Evolutionary conservation across 176 grass and related monocot genomes (phyloP).

Genomic region (Zoysia pacifica): DNA sequence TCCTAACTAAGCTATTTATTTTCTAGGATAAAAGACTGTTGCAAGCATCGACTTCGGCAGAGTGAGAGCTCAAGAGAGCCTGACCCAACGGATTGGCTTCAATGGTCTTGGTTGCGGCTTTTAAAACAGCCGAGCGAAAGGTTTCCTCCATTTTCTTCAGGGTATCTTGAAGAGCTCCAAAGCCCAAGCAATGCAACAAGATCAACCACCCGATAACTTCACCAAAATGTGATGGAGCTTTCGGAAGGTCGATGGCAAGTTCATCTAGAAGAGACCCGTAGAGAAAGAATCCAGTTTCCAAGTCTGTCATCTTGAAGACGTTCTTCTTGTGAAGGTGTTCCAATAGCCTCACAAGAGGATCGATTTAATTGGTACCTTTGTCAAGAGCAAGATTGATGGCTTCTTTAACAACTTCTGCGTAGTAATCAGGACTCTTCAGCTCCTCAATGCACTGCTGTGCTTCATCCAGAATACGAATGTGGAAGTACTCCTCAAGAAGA

Average conservation of each 20-base stretch:
- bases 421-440: constrained; percentile 55
- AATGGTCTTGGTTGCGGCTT: constrained; percentile 43
- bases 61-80: constrained; percentile 46
- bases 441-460: constrained; percentile 84
- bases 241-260: constrained; percentile 75
- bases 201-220: constrained; percentile 62
- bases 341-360: constrained; percentile 61
- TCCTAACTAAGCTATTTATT: constrained; percentile 30
- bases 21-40: constrained; percentile 32
- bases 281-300: constrained; percentile 66
- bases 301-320: constrained; percentile 50
- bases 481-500: constrained; percentile 83
- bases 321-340: constrained; percentile 59
- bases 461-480: constrained; percentile 70
- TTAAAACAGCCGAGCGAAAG: constrained; percentile 34
- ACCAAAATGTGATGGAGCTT: constrained; percentile 72
- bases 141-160: constrained; percentile 66
- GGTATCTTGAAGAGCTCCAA: constrained; percentile 52
- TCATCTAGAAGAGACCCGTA: constrained; percentile 70
- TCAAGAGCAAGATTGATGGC: constrained; percentile 71
- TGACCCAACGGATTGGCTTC: constrained; percentile 47
- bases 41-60: constrained; percentile 46
- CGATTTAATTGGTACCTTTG: constrained; percentile 50
- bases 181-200: constrained; percentile 40
- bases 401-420: constrained; percentile 79